A percentile compares a stretch with the other conserved stretches of the same genome.
These are phyloP conservation scores for Aspergillus brasiliensis DNA, from an alignment of 2,329 filamentous ascomycete genomes.

Conservation along the genomic window DNA sequence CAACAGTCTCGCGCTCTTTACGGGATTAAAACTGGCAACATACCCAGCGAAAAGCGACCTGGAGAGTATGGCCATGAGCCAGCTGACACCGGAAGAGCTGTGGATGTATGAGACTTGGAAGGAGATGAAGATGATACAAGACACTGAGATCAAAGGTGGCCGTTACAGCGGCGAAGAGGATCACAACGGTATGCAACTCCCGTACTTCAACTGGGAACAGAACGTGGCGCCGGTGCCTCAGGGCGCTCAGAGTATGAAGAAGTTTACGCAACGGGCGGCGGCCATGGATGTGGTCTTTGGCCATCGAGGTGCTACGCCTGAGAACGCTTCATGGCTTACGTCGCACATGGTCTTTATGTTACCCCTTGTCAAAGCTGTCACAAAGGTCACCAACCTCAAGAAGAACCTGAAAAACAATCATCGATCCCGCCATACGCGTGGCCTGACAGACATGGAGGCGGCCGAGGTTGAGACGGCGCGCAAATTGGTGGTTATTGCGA, in stretches of 20 bases:
- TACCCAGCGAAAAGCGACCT: constrained; percentile 6
- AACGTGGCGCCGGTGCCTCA: constrained; percentile 19
- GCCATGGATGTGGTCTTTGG: constrained; percentile 25
- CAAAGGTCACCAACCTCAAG: constrained; percentile 19
- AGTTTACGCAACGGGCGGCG: constrained; percentile 21
- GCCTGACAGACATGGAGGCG: constrained; percentile 20
- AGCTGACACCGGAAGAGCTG: constrained; percentile 18
- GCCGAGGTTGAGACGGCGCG: constrained; percentile 26
- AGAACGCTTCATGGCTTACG: constrained; percentile 29
- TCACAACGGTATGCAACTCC: constrained; percentile 3
- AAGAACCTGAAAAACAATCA: constrained; percentile 18
- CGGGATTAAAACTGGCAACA: constrained; percentile 18
- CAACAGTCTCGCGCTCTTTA: constrained; percentile 24
- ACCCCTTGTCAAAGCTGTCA: constrained; percentile 29
- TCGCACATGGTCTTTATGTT: constrained; percentile 16
- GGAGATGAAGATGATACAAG: not conserved
- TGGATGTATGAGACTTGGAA: constrained; percentile 21
- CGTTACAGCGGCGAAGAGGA: not conserved
- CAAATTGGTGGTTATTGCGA: constrained; percentile 19
- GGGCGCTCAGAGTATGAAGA: constrained; percentile 21
- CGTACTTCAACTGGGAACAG: constrained; percentile 20
- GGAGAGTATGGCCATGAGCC: constrained; percentile 15
- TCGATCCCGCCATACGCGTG: not conserved
- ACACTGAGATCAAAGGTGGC: not conserved
- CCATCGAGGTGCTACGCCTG: constrained; percentile 24